phyloP scores from a whole-genome alignment of 192 early-diverging fungal genomes.

The Piromyces sp. region DNA sequence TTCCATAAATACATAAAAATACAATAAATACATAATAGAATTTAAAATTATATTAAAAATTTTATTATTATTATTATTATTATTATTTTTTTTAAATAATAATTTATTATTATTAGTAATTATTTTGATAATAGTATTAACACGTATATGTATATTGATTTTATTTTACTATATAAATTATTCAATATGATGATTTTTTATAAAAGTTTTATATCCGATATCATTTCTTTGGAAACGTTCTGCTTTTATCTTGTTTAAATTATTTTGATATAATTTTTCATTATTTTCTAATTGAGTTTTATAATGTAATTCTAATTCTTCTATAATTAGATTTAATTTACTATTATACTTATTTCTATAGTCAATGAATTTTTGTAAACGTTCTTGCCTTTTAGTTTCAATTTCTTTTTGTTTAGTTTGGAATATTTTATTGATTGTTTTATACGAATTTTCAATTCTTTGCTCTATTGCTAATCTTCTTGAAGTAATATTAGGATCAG shows the following conservation, averaged over 20 bases:
- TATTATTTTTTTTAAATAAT: too few species aligned
- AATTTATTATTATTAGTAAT: too few species aligned
- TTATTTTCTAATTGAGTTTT: background rate
- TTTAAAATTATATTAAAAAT: too few species aligned
- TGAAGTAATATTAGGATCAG: background rate
- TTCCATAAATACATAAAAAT: too few species aligned
- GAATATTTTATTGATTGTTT: background rate
- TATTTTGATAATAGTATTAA: too few species aligned
- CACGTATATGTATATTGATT: too few species aligned
- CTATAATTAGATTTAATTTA: background rate
- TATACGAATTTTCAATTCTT: background rate
- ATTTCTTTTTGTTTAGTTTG: background rate
- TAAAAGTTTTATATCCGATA: background rate
- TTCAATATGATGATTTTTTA: too few species aligned
- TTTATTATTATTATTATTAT: too few species aligned
- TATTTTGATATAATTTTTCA: background rate
- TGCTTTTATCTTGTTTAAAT: background rate
- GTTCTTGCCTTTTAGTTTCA: background rate
- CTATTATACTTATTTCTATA: background rate
- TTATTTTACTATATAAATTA: too few species aligned
- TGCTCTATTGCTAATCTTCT: background rate
- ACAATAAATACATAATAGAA: too few species aligned
- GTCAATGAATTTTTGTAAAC: background rate
- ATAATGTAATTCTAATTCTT: background rate
- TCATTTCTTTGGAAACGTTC: background rate